Base-by-base conservation (phyloP, 2,329 filamentous ascomycete genomes). In the Arthroderma sp. region DNA sequence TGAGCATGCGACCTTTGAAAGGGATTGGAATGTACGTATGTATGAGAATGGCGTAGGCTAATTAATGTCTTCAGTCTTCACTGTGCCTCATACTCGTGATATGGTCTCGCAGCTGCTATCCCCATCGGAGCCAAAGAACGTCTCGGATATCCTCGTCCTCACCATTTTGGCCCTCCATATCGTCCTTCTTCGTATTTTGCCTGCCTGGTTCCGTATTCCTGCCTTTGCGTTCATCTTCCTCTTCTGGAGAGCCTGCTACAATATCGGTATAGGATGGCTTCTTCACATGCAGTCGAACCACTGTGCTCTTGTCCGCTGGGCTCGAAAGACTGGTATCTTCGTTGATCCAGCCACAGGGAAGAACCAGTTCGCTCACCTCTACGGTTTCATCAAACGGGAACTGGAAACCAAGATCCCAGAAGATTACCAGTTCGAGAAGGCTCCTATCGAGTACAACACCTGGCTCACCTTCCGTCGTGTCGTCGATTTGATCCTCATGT, bases 101-200 rank as follows among this genome's bases (percentile, higher is more conserved):
- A 96, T 98, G 91, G 89, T 98, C 55, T 94, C 89, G 42, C 91
- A 96, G 68, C 76, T 98, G 45, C 78, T 98, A 55, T 91, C 93
- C 56, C 91, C 91, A 42, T 84, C 83, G 53, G 83, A 96, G 61
- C 87, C 91, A 43, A 98, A 98, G 72, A 96, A 96, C 62, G 63
- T 93, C 34, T 91, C 87, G 49, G 91, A 98, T 65, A 67, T 79
- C 47, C 60, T 83, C 48, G 87, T 98, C 51, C 73, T 98, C 46
- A 73, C 73, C 39, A 82, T 95, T 48, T 73, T 98, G 40, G 82
- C 72, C 45, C 66, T 77, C 43, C 84, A 94, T 58, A 81, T 94
- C 53, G 62, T 83, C 42, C 70, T 80, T 11, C 78, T 91, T 33
- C 91, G 81, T 66, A 58, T 74, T 32, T 74, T 96, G 34, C 88